Percentiles rank a stretch among this genome's conserved stretches.
phyloP scores from a whole-genome alignment of 2,329 filamentous ascomycete species.

The Alternaria novae-zelandiae region DNA sequence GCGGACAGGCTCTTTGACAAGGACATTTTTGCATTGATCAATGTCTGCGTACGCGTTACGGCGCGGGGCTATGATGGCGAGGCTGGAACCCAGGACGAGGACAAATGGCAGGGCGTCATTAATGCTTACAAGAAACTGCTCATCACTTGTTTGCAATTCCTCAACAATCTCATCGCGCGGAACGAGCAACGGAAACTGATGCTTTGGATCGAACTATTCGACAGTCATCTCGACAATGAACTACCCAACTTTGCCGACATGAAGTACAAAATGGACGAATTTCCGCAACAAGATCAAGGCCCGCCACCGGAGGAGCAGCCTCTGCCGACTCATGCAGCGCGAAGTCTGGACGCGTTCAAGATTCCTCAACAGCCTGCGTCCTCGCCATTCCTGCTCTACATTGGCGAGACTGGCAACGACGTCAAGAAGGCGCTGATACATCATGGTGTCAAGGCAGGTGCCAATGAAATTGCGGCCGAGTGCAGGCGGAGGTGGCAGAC shows the following conservation, averaged over 20 bases:
- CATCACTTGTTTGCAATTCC: constrained; percentile 69
- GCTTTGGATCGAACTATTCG: constrained; percentile 70
- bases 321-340: constrained; percentile 21
- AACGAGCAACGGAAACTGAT: constrained; percentile 71
- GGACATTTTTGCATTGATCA: constrained; percentile 66
- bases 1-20: constrained; percentile 66
- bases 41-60: constrained; percentile 69
- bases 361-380: constrained; percentile 48
- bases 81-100: constrained; percentile 65
- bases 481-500: constrained; percentile 49
- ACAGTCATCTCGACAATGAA: constrained; percentile 57
- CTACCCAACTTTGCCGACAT: constrained; percentile 46
- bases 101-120: constrained; percentile 70
- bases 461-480: constrained; percentile 51
- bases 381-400: constrained; percentile 50
- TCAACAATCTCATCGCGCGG: constrained; percentile 70
- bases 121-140: constrained; percentile 70
- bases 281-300: constrained; percentile 28
- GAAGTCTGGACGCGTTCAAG: constrained; percentile 41
- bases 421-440: constrained; percentile 47
- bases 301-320: constrained; percentile 21
- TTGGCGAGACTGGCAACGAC: constrained; percentile 48
- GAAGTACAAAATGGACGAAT: constrained; percentile 46
- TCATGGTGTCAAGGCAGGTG: constrained; percentile 46
- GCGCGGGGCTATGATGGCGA: constrained; percentile 70